Percentiles rank a stretch among this genome's conserved stretches.
These are phyloP conservation scores for Cordia subcordata DNA, from an alignment of 257 asterid genomes.

Conservation along the genomic window DNA sequence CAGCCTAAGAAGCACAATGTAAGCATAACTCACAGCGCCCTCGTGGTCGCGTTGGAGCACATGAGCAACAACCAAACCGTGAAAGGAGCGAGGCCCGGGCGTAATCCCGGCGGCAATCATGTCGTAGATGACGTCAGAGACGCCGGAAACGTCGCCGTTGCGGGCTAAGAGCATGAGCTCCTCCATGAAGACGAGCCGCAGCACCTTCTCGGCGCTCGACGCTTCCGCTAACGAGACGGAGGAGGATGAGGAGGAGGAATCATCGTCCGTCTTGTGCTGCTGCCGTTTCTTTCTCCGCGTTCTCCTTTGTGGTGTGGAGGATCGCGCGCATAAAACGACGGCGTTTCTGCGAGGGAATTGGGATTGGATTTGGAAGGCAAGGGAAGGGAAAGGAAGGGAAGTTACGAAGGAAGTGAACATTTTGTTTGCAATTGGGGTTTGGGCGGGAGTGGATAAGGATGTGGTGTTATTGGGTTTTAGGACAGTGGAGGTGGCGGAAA, in stretches of 20 bases:
- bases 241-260: slow-evolving; percentile 20
- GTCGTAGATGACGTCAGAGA: slow-evolving; percentile 84
- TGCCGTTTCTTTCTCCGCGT: slow-evolving; percentile 64
- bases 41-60: slow-evolving; percentile 68
- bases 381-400: slow-evolving; percentile 16
- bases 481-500: neutral
- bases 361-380: slow-evolving; percentile 35
- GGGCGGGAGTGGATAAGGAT: slow-evolving; percentile 2
- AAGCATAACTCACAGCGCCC: slow-evolving; percentile 67
- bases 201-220: slow-evolving; percentile 76
- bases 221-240: slow-evolving; percentile 42
- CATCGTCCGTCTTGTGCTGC: slow-evolving; percentile 46
- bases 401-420: slow-evolving; percentile 6
- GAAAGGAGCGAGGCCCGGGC: slow-evolving; percentile 96
- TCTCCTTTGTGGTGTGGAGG: slow-evolving; percentile 47
- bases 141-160: slow-evolving; percentile 58
- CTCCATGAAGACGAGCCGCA: slow-evolving; percentile 92
- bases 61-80: slow-evolving; percentile 79
- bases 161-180: slow-evolving; percentile 83
- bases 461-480: neutral
- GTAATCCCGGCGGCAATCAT: slow-evolving; percentile 96
- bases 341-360: slow-evolving; percentile 28
- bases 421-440: neutral
- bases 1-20: neutral
- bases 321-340: slow-evolving; percentile 37